phyloP scores from a whole-genome alignment of 2,329 filamentous ascomycete genomes.

The Pseudogymnoascus sp. region DNA sequence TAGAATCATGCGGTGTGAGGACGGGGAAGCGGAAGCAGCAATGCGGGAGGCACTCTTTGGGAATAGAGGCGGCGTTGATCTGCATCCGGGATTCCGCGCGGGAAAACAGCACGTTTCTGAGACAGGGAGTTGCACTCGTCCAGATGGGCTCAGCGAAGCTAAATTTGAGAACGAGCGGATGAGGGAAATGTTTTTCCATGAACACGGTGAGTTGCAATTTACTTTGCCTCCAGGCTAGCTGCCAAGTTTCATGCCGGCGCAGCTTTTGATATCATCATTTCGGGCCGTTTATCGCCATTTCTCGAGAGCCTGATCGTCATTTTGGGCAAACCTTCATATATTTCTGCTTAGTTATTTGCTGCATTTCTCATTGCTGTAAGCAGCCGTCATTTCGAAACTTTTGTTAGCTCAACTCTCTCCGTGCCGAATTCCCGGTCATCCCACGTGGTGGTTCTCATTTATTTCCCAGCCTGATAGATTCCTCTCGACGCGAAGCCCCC shows the following conservation, averaged over 20 bases:
- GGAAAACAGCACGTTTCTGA: not conserved
- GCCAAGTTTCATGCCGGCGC: not conserved
- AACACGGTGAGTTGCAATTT: not conserved
- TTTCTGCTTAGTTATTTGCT: not conserved
- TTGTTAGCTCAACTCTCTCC: not conserved
- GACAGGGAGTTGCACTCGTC: not conserved
- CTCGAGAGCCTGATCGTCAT: not conserved
- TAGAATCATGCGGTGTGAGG: constrained; percentile 3
- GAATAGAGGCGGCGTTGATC: not conserved
- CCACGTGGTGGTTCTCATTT: not conserved
- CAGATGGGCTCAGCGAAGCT: not conserved
- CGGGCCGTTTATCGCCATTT: constrained; percentile 2
- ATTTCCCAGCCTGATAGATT: not conserved
- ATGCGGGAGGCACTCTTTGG: not conserved
- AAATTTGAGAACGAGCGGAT: not conserved
- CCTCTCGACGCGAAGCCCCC: not conserved
- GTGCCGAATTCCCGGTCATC: not conserved
- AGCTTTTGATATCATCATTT: not conserved
- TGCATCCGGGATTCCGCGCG: constrained; percentile 1
- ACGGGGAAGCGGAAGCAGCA: not conserved
- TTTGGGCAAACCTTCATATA: not conserved
- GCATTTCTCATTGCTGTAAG: not conserved
- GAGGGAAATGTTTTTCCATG: not conserved
- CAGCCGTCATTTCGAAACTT: not conserved
- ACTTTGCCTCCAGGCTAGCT: not conserved